Base-by-base conservation (phyloP, 2,329 filamentous ascomycete genomes). In the Pseudopyricularia javanii region DNA sequence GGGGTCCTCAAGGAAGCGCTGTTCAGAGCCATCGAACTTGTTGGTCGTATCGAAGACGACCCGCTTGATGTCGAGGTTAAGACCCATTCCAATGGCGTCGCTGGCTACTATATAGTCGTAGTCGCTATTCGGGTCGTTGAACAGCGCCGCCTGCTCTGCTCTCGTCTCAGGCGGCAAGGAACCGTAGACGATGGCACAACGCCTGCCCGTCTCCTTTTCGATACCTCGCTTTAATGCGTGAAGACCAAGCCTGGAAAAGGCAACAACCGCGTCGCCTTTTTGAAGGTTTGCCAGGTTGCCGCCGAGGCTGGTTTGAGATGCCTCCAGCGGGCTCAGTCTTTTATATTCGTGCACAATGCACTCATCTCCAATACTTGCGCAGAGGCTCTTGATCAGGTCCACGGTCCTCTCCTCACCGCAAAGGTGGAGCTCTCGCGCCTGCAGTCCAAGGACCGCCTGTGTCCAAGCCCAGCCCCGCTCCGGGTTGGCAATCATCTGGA, bases 381-480 rank as follows among this genome's bases (percentile, higher is more conserved):
- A 91, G 15, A 98, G 66, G 28, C 86, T 80, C 58, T 85, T 73
- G 56, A 98, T 84, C 43, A 98, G 68, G 3, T 86, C 80, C 9
- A 95, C 85, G 0, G 85, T 82, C 43, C 94, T 79, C 56, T 87
- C 82, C 67, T 98, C 93, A 55, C 93, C 93, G 65, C 93, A 98
- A 0, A 98, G 75, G 68, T 98, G 93, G 6, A 98, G 74, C 64
- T 98, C 93, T 60, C 83, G 85, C 4, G 89, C 93, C 67, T 86
- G 84, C 1, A 95, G 76, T 34, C 93, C 93, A 5, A 98, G 73
- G 14, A 97, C 74, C 2, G 93, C 93, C 60, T 90, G 82, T 1
- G 91, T 95, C 93, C 93, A 98, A 2, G 90, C 91, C 83, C 86
- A 95, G 2, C 94, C 93, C 59, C 93, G 84, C 0, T 88, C 80